Base-by-base conservation (phyloP, 768 basidiomycete genomes). In the Kwoniella heveanensis region DNA sequence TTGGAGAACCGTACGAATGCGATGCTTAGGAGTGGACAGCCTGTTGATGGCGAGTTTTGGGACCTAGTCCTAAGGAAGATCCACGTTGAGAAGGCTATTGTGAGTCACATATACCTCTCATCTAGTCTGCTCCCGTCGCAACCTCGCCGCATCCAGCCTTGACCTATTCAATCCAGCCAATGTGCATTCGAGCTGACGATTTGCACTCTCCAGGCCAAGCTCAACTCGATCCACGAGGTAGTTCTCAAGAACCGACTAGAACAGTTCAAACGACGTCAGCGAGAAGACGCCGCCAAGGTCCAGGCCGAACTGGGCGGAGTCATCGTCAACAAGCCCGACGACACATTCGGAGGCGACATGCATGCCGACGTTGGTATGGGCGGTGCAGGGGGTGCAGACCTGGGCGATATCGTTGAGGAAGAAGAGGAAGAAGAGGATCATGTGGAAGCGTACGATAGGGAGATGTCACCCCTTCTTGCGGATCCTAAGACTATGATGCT, bases 31-130 rank as follows among this genome's bases (percentile, higher is more conserved):
- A 91, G 92, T 67, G 91, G 93, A 32, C 94, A 97, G 80, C 93
- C 93, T 1, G 86, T 99, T 36, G 96, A 99, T 80, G 90, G 88
- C 12, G 96, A 99, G 79, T 99, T 98, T 77, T 99, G 96, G 96
- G 96, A 98, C 80, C 85, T 87, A 51, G 81, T 99, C 8, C 80
- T 98, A 60, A 90, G 92, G 80, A 96, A 90, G 78, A 80, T 99
- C 32, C 83, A 97, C 24, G 95, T 98, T 2, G 96, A 91, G 88
- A 98, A 98, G 82, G 90, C 96, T 22, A 97, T 97, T 83, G 93
- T 92, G 70, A 53, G 71, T 68, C 1, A 1, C 7, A 44, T 19
- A 44, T 3, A 3, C 39, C 39, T 3, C 60, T 50, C 9, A 44
- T 9, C 30, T 66, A 5, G 13, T 32, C 32, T 6, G 32, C 7